Evolutionary conservation across 1,284 basidiomycete species (phyloP), one percentile per base, ranked within the genome.

Genomic region (Gastroboletus turbinatus): DNA sequence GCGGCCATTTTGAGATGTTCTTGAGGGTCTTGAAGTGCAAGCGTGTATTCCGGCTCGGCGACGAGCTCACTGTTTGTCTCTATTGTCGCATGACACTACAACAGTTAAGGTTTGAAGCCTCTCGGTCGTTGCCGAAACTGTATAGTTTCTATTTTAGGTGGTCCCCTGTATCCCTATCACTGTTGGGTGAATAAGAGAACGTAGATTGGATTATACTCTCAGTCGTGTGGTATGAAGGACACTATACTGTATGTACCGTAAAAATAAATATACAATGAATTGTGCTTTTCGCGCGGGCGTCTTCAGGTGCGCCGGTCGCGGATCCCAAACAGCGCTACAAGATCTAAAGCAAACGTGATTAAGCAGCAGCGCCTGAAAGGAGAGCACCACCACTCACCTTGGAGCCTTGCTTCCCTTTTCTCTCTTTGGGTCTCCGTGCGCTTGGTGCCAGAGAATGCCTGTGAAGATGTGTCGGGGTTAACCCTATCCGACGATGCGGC

Each of bases 361-460:
- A 4, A 51, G 3, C 17, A 51, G 3, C 17, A 23, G 9, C 21
- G 19, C 27, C 5, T 11, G 19, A 17, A 35, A n/a, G 23, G 42
- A 53, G n/a, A 30, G 40, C 7, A 33, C 57, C 51, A 32, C 36
- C 43, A 63, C 71, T 43, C 55, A 87, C 89, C 88, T 80, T 90
- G 84, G 47, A 91, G 70, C 56, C 88, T 78, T 7, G 89, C 87
- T 69, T 92, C 85, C 64, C 82, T 84, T 72, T 83, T 86, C 66
- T 90, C 82, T 39, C 85, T 80, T 57, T 80, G 82, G 0, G 84
- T 89, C 64, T 90, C 88, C 5, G 75, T 83, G 47, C 77, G 79
- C 67, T 85, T 88, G 62, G 83, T 88, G 0, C 90, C 89, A 46
- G 89, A 88, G 69, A 92, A 92, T 2, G 90, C 89, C 87, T 91